These are phyloP conservation scores for Pseudogymnoascus sp. DNA, from an alignment of 2,329 filamentous ascomycete species.

Conservation along the genomic window DNA sequence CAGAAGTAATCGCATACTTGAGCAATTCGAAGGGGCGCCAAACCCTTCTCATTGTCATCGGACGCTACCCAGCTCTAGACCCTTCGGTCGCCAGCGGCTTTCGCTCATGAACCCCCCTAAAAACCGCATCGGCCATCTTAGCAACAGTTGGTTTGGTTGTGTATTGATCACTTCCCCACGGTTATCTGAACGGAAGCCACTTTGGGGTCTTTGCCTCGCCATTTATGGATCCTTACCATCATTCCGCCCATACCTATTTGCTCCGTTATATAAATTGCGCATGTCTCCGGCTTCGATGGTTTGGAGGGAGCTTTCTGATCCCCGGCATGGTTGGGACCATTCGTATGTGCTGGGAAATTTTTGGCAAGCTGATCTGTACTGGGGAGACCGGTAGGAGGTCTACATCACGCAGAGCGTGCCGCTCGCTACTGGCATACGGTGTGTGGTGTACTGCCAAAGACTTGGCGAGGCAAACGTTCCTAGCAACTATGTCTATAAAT, in stretches of 20 bases:
- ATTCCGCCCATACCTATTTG: not conserved
- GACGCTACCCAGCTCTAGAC: not conserved
- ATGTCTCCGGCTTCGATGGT: not conserved
- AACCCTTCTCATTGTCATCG: not conserved
- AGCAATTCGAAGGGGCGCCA: not conserved
- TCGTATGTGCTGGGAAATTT: not conserved
- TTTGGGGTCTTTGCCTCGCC: not conserved
- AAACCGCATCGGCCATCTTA: not conserved
- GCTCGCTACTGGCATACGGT: not conserved
- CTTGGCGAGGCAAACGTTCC: not conserved
- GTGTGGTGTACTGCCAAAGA: not conserved
- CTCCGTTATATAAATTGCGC: not conserved
- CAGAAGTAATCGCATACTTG: not conserved
- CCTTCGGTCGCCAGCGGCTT: not conserved
- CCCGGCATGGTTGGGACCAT: not conserved
- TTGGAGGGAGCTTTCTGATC: not conserved
- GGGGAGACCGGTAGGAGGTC: not conserved
- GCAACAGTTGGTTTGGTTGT: not conserved
- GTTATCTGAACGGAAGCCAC: not conserved
- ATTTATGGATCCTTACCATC: not conserved
- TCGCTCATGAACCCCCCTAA: not conserved
- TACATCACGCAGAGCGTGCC: no score
- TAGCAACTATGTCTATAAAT: not conserved
- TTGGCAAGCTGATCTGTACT: not conserved
- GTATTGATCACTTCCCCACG: not conserved